Base-by-base conservation (phyloP, 257 asterid genomes). In the Ocimum tenuiflorum region DNA sequence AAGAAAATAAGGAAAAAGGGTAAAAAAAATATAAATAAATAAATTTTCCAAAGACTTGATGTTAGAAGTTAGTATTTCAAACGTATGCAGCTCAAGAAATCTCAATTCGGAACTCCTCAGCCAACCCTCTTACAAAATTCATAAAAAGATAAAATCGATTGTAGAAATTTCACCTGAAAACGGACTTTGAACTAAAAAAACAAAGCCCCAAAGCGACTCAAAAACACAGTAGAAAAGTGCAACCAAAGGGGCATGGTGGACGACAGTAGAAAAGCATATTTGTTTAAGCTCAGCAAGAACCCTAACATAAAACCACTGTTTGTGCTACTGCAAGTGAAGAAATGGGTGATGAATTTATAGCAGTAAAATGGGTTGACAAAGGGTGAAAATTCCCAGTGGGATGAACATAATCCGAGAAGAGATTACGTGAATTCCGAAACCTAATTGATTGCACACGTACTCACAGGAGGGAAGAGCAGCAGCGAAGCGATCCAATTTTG, bases 391-490 rank as follows among this genome's bases (percentile, higher is more conserved):
- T n/a, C 66, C 55, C 35, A 63, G 69, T 29, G 38, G 11, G 60
- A 4, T 0, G 8, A 1, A 63, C 66, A 59, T 46, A 75, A 71
- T 71, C 64, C 13, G 74, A 57, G 39, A 29, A 41, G 65, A 65
- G 65, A 69, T 65, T 20, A 61, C 39, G 13, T 53, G 74, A 74
- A n/a, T n/a, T 67, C 42, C 29, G 45, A 52, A 77, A 59, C 79
- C 82, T 76, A 73, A 74, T 73, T 73, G 10, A 62, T 52, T 27
- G 74, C 41, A 65, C 61, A 59, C 49, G 65, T 35, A 65, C 77
- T 66, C 66, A 74, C 79, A 74, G 76, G 74, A 69, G 77, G 64
- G 60, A 63, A 59, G 31, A 27, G 31, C 31, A 27, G 31, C 70
- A 35, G 60, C 54, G 63, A 63, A 77, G 78, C 75, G 39, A 53